These are phyloP conservation scores for Boletus tomentosulus DNA, from an alignment of 768 basidiomycete genomes.

Conservation along the genomic window DNA sequence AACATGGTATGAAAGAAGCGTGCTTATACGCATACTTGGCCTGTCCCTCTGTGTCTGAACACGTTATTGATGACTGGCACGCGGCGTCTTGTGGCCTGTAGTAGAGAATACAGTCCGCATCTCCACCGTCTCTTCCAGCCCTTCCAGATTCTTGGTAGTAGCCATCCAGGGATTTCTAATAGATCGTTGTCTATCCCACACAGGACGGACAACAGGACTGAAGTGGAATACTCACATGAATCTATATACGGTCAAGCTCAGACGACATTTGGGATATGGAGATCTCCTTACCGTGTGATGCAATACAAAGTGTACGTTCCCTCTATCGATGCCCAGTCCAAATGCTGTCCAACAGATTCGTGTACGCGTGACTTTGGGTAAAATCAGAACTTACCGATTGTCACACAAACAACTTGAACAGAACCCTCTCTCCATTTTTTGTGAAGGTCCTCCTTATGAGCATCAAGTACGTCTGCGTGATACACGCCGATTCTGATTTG, in stretches of 20 bases:
- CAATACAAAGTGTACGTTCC: slow-evolving; percentile 81
- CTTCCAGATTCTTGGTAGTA: slow-evolving; percentile 95
- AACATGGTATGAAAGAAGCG: background rate
- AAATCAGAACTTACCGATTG: slow-evolving; percentile 52
- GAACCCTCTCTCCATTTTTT: slow-evolving; percentile 68
- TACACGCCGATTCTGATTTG: slow-evolving; percentile 79
- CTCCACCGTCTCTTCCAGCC: slow-evolving; percentile 86
- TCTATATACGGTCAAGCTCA: slow-evolving; percentile 24
- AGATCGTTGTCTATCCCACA: background rate
- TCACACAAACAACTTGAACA: slow-evolving; percentile 87
- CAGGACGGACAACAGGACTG: slow-evolving; percentile 1
- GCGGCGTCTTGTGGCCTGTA: slow-evolving; percentile 75
- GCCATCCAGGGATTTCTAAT: slow-evolving; percentile 81
- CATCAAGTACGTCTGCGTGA: slow-evolving; percentile 66
- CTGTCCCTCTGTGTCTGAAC: slow-evolving; percentile 52
- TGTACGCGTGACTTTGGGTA: background rate
- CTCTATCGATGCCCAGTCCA: slow-evolving; percentile 89
- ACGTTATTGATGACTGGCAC: slow-evolving; percentile 54
- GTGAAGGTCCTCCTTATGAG: slow-evolving; percentile 72
- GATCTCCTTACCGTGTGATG: slow-evolving; percentile 76
- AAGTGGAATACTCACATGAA: slow-evolving; percentile 34
- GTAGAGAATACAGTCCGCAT: slow-evolving; percentile 85
- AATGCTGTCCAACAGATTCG: slow-evolving; percentile 50
- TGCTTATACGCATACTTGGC: slow-evolving; percentile 51
- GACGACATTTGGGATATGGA: background rate